Percentiles rank a stretch among this genome's conserved stretches.
Conservation (phyloP, 306 rosid species). For the Cicer chorassanicum region DNA sequence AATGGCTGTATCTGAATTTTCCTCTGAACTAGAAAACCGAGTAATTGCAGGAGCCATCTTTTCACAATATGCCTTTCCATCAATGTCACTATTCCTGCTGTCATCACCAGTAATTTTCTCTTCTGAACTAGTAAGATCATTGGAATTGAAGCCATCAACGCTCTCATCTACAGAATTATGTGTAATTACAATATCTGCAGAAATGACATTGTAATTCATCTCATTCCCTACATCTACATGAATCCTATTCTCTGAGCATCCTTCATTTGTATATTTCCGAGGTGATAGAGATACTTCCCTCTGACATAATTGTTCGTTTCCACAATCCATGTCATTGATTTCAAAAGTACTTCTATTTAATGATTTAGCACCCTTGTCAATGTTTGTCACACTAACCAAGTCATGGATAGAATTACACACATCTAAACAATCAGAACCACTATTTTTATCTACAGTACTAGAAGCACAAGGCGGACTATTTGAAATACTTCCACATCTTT, state of each 20-base stretch:
- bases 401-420: conserved; percentile 48
- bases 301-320: conserved; percentile 47
- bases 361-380: conserved; percentile 44
- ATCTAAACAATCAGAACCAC: conserved; percentile 45
- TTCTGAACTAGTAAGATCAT: conserved; percentile 43
- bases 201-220: conserved; percentile 42
- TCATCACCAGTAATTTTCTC: conserved; percentile 47
- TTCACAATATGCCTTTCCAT: conserved; percentile 40
- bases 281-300: conserved; percentile 46
- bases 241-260: conserved; percentile 48
- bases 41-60: conserved; percentile 41
- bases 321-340: conserved; percentile 48
- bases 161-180: conserved; percentile 39
- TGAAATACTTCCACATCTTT: conserved; percentile 50
- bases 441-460: conserved; percentile 46
- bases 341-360: conserved; percentile 47
- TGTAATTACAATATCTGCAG: conserved; percentile 44
- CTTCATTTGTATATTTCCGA: conserved; percentile 47
- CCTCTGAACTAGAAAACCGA: conserved; percentile 47
- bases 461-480: conserved; percentile 45
- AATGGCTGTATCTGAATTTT: conserved; percentile 43
- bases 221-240: conserved; percentile 46
- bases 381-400: conserved; percentile 41
- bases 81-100: conserved; percentile 45
- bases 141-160: conserved; percentile 45